Base-by-base conservation (phyloP, 2,329 filamentous ascomycete genomes). In the Phyllosticta capitalensis region DNA sequence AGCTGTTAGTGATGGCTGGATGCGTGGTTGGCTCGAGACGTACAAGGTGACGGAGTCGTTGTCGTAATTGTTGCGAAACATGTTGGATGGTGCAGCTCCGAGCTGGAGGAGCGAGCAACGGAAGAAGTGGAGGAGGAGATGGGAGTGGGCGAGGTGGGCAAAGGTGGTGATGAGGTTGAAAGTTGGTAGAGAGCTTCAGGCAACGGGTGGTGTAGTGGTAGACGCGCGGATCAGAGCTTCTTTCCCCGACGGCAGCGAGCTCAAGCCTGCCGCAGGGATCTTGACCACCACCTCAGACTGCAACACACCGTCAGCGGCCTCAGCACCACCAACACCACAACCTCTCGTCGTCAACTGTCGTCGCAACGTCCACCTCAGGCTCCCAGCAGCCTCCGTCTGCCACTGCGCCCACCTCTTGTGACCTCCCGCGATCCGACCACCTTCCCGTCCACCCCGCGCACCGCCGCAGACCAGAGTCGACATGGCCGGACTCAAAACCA, bases 1-100 rank as follows among this genome's bases (percentile, higher is more conserved):
- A 54, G 22, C 26, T 50, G 59, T 67, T 58, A 68, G 64, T 49
- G 60, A 48, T 55, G 49, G 51, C 33, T 54, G 9, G 28, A 52
- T 63, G 59, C 63, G 63, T 55, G 45, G 38, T 28, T 53, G 53
- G 28, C 10, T 28, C 49, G 56, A 52, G 57, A 57, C 87, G 78
- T 83, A 96, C 91, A 97, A 99, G 79, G 94, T 99, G 79, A 97
- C 92, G 64, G 92, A 95, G 78, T 99, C 94, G 85, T 99, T 99
- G 81, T 99, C 94, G 83, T 99, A 99, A 79, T 97, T 97, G 83
- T 99, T 99, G 79, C 94, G 85, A 81, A 99, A 99, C 94, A 99
- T 97, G 71, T n/a, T 45, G 38, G 38, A 6, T 1, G 38, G 7
- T 45, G 38, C 19, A 24, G 54, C 21, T 38, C 33, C 17, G 20